phyloP scores from a whole-genome alignment of 2,329 filamentous ascomycete genomes.

The Epichloe gansuensis region DNA sequence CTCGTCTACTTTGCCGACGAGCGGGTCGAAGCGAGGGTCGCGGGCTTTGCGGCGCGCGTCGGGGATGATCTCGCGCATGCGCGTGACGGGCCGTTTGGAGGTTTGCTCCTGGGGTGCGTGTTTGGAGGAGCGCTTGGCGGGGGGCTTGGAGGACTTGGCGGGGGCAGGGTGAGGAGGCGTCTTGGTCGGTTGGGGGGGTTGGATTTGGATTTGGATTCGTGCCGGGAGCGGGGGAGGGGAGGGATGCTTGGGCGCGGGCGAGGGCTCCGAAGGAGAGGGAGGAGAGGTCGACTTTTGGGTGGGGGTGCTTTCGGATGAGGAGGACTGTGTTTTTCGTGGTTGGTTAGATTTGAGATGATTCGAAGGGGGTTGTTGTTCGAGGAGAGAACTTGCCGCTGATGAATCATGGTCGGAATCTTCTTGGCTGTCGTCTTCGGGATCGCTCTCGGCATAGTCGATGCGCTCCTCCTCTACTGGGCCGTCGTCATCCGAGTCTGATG shows the following conservation, averaged over 20 bases:
- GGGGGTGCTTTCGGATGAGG: background rate
- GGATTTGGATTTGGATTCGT: conserved; percentile 11
- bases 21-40: conserved; percentile 79
- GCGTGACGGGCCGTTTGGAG: conserved; percentile 71
- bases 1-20: conserved; percentile 38
- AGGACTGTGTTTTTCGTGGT: background rate
- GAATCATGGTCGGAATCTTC: conserved; percentile 17
- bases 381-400: conserved; percentile 15
- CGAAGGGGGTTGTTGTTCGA: conserved; percentile 12
- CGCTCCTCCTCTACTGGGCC: conserved; percentile 17
- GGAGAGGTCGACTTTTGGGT: conserved; percentile 33
- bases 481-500: conserved; percentile 17
- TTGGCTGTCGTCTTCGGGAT: conserved; percentile 18
- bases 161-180: background rate
- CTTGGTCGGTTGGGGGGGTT: conserved; percentile 1
- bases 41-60: conserved; percentile 47
- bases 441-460: conserved; percentile 15
- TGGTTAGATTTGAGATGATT: background rate
- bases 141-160: conserved; percentile 4
- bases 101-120: conserved; percentile 79
- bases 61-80: conserved; percentile 61
- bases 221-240: conserved; percentile 36
- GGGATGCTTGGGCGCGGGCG: conserved; percentile 67
- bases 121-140: conserved; percentile 51
- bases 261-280: conserved; percentile 81